Conservation (phyloP, 345 rosid species). For the Eucalyptus tenuipes region DNA sequence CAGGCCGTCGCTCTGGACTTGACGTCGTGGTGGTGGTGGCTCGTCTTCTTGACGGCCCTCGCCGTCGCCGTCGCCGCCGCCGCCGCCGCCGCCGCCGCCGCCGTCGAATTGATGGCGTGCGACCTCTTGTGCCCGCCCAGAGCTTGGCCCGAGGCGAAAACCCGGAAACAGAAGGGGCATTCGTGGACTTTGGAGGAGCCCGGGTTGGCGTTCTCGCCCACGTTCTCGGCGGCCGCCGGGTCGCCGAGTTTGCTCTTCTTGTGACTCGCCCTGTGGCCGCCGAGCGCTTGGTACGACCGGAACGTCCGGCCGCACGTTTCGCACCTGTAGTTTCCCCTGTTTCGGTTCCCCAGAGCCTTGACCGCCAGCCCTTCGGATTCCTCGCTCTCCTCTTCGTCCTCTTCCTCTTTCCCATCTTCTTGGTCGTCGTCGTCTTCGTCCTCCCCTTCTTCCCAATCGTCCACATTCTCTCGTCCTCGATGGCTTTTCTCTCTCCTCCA, state of each 20-base stretch:
- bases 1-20: not conserved
- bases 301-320: constrained; percentile 76
- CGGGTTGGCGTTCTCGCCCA: constrained; percentile 14
- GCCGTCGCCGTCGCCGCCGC: not conserved
- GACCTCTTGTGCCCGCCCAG: constrained; percentile 97
- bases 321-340: constrained; percentile 49
- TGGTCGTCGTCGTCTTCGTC: constrained; percentile 1
- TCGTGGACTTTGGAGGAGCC: constrained; percentile 40
- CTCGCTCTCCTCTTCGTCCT: constrained; percentile 19
- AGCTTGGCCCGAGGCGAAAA: constrained; percentile 90
- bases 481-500: constrained; percentile 32
- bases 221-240: constrained; percentile 2
- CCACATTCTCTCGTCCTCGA: not conserved
- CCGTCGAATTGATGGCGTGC: constrained; percentile 31
- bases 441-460: not conserved
- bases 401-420: constrained; percentile 7
- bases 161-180: constrained; percentile 79
- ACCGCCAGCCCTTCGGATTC: constrained; percentile 23
- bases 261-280: constrained; percentile 94
- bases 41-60: not conserved
- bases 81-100: not conserved
- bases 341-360: constrained; percentile 13
- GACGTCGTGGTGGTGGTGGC: not conserved
- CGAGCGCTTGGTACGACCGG: constrained; percentile 86
- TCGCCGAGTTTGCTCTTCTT: constrained; percentile 14